Evolutionary conservation across 768 basidiomycete species (phyloP).

Genomic region (Panellus pusillus): DNA sequence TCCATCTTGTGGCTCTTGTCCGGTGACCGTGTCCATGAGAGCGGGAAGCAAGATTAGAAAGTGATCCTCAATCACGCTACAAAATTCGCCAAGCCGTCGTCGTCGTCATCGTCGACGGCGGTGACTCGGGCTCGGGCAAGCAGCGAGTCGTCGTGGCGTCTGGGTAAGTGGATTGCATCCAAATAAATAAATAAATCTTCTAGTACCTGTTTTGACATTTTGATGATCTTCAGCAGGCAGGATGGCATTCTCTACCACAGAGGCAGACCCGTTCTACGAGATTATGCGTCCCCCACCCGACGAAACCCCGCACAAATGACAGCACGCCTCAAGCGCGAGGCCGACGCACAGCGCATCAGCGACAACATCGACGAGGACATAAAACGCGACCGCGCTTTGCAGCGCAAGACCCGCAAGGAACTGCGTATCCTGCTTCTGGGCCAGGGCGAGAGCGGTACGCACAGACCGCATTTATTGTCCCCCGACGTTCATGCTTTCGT

Average conservation of each 20-base stretch:
- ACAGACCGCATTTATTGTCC: constrained; percentile 12
- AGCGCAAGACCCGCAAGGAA: constrained; percentile 46
- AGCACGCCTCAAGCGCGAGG: constrained; percentile 46
- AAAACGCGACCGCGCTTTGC: constrained; percentile 42
- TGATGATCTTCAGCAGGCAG: constrained; percentile 9
- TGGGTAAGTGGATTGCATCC: too few species aligned
- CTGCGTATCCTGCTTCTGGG: constrained; percentile 65
- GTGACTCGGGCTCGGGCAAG: too few species aligned
- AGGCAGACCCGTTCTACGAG: constrained; percentile 43
- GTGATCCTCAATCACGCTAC: too few species aligned
- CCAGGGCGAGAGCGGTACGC: constrained; percentile 64
- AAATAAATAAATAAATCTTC: too few species aligned
- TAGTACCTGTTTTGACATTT: background rate
- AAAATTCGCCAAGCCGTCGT: too few species aligned
- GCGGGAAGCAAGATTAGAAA: too few species aligned
- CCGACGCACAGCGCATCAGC: constrained; percentile 46
- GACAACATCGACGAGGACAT: constrained; percentile 64
- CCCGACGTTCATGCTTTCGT: constrained; percentile 5
- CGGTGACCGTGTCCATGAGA: too few species aligned
- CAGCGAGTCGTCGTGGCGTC: too few species aligned
- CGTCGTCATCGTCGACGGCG: too few species aligned
- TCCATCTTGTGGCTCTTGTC: too few species aligned
- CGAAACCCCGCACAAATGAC: constrained; percentile 52
- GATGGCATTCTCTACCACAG: constrained; percentile 9
- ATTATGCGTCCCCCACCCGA: constrained; percentile 49